Evolutionary conservation across 2,329 filamentous ascomycete species (phyloP).

Genomic region (Daldinia sp.): DNA sequence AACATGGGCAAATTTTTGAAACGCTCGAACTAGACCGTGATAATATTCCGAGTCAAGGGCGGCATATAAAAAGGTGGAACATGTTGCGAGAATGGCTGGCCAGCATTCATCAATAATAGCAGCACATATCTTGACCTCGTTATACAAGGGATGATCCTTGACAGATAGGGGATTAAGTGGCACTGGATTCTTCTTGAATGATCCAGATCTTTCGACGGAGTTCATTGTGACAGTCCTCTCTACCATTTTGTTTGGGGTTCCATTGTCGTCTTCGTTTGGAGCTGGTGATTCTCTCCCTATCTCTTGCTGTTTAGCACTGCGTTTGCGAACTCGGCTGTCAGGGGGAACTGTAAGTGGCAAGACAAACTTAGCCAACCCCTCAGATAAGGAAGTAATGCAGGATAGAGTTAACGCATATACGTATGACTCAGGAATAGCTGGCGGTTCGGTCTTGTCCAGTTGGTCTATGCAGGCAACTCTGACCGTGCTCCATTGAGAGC

Average conservation of each 20-base stretch:
- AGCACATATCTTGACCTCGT: slow-evolving; percentile 81
- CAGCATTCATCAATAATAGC: slow-evolving; percentile 91
- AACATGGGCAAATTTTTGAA: slow-evolving; percentile 95
- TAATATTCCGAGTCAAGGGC: slow-evolving; percentile 95
- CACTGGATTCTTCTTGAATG: slow-evolving; percentile 79
- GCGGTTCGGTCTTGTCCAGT: slow-evolving; percentile 90
- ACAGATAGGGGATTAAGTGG: slow-evolving; percentile 86
- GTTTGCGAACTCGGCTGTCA: slow-evolving; percentile 70
- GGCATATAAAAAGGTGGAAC: slow-evolving; percentile 94
- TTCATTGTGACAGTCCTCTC: slow-evolving; percentile 47
- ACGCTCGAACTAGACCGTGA: slow-evolving; percentile 88
- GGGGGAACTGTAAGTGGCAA: slow-evolving; percentile 87
- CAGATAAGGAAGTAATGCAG: slow-evolving; percentile 90
- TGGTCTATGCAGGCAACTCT: slow-evolving; percentile 92
- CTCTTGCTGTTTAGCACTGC: slow-evolving; percentile 58
- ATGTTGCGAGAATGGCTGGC: slow-evolving; percentile 94
- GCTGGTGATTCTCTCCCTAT: slow-evolving; percentile 59
- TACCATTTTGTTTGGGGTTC: slow-evolving; percentile 49
- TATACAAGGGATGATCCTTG: slow-evolving; percentile 76
- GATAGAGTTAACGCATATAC: slow-evolving; percentile 89
- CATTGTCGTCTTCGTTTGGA: slow-evolving; percentile 52
- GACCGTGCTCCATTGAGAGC: slow-evolving; percentile 89
- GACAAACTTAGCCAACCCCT: slow-evolving; percentile 92
- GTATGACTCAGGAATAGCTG: slow-evolving; percentile 89
- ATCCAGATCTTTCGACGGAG: slow-evolving; percentile 69